Conservation (phyloP, 1,284 basidiomycete species). For the Afroboletus lepidellus region DNA sequence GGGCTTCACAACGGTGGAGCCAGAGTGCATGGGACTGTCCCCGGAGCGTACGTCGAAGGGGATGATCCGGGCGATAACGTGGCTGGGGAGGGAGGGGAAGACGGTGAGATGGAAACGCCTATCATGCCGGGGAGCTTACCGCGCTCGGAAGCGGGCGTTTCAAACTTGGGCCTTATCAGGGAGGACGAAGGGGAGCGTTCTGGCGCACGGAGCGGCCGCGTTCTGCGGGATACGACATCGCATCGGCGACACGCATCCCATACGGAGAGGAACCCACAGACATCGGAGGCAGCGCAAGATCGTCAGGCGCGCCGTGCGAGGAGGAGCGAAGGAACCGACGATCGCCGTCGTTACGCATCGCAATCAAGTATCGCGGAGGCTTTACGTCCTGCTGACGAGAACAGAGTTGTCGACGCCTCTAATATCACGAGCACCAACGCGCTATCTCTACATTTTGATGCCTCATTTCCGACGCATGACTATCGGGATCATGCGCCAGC, state of each 20-base stretch:
- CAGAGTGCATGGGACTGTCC: conserved; percentile 24
- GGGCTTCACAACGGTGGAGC: conserved; percentile 33
- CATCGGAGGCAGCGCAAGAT: conserved; percentile 14
- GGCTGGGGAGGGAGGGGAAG: conserved; percentile 17
- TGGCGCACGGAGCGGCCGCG: conserved; percentile 11
- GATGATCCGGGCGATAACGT: conserved; percentile 10
- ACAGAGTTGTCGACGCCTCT: conserved; percentile 17
- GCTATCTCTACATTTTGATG: conserved; percentile 37
- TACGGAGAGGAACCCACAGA: conserved; percentile 13
- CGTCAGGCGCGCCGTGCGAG: conserved; percentile 20
- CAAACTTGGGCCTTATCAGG: conserved; percentile 31
- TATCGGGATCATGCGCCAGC: conserved; percentile 19
- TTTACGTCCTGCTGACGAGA: conserved; percentile 17
- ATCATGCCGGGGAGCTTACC: conserved; percentile 20
- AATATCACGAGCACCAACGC: conserved; percentile 29
- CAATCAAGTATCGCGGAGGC: conserved; percentile 23
- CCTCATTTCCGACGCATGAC: conserved; percentile 33
- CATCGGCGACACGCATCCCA: conserved; percentile 23
- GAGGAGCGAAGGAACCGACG: conserved; percentile 20
- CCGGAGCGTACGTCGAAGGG: conserved; percentile 18
- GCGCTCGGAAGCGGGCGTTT: conserved; percentile 18
- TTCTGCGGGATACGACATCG: conserved; percentile 11
- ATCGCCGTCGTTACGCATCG: conserved; percentile 22
- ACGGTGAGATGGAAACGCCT: conserved; percentile 21
- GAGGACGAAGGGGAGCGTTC: conserved; percentile 29